Percentiles rank a stretch among this genome's conserved stretches.
phyloP scores from a whole-genome alignment of 805 yeast species.

The Novakomyces olei region DNA sequence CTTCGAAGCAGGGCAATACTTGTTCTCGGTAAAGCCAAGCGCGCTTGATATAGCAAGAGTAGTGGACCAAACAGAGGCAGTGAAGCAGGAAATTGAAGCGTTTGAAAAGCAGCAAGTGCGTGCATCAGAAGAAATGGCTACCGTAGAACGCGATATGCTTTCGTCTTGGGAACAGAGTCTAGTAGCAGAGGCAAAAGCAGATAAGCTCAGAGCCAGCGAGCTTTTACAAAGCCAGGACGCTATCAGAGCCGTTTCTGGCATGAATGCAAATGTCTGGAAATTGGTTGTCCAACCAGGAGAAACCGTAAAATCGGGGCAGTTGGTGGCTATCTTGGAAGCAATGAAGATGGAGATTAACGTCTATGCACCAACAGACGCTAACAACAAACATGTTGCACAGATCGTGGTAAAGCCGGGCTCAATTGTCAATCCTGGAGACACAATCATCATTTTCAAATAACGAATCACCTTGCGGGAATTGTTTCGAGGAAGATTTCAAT shows the following conservation, averaged over 20 bases:
- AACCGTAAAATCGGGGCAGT: constrained; percentile 47
- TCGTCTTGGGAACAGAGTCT: constrained; percentile 50
- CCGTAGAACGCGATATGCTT: constrained; percentile 65
- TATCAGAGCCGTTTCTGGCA: constrained; percentile 20
- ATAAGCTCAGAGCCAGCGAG: constrained; percentile 22
- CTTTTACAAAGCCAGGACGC: constrained; percentile 90
- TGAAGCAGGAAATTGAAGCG: constrained; percentile 47
- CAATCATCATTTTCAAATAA: too few species aligned
- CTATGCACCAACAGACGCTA: constrained; percentile 28
- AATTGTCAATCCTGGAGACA: neutral
- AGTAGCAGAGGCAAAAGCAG: constrained; percentile 29
- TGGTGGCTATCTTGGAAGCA: constrained; percentile 78
- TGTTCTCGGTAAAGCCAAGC: constrained; percentile 50
- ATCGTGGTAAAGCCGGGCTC: constrained; percentile 9
- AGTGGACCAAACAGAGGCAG: constrained; percentile 51
- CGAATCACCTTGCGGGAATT: too few species aligned
- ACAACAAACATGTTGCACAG: constrained; percentile 16
- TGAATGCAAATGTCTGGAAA: constrained; percentile 39
- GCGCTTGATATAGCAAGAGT: constrained; percentile 70
- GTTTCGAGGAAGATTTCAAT: too few species aligned
- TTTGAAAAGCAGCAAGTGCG: constrained; percentile 61
- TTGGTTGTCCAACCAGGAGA: constrained; percentile 64
- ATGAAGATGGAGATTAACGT: constrained; percentile 97
- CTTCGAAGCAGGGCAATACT: constrained; percentile 58
- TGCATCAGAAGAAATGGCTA: constrained; percentile 60